Evolutionary conservation across 768 basidiomycete species (phyloP).

Genomic region (Boletales sp.): DNA sequence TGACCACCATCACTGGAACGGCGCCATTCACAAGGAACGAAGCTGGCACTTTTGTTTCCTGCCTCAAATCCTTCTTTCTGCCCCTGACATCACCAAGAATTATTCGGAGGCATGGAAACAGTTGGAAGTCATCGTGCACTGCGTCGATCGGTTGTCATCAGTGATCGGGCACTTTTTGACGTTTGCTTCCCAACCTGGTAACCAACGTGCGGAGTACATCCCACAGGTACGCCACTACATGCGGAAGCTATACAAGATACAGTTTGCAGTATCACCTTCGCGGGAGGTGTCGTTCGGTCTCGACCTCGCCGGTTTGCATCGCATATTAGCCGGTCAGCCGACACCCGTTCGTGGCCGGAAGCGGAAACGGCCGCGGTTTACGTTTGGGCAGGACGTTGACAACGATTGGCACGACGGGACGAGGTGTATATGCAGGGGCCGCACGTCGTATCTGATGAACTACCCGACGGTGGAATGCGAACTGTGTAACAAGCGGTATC

Average conservation of each 20-base stretch:
- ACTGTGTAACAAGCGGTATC: conserved; percentile 61
- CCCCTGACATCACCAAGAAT: conserved; percentile 75
- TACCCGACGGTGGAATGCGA: conserved; percentile 69
- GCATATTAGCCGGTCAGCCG: conserved; percentile 71
- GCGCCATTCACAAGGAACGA: conserved; percentile 75
- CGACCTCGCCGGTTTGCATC: conserved; percentile 78
- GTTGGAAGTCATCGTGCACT: conserved; percentile 74
- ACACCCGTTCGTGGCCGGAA: conserved; percentile 46
- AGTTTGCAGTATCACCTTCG: conserved; percentile 82
- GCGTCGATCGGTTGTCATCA: conserved; percentile 69
- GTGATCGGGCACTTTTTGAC: conserved; percentile 79
- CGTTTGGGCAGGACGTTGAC: conserved; percentile 75
- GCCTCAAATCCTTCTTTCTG: conserved; percentile 62
- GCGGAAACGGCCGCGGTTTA: conserved; percentile 59
- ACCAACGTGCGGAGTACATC: conserved; percentile 74
- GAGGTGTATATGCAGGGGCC: conserved; percentile 77
- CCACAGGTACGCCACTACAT: conserved; percentile 86
- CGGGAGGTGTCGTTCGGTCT: conserved; percentile 80
- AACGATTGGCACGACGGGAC: conserved; percentile 71
- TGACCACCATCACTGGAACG: conserved; percentile 90
- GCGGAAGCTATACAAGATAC: conserved; percentile 86
- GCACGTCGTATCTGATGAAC: conserved; percentile 54
- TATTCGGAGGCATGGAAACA: conserved; percentile 82
- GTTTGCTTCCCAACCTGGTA: conserved; percentile 62
- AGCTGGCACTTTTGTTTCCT: conserved; percentile 83